Evolutionary conservation across 148 eudicot species (phyloP).

Genomic region (Nepenthes gracilis): DNA sequence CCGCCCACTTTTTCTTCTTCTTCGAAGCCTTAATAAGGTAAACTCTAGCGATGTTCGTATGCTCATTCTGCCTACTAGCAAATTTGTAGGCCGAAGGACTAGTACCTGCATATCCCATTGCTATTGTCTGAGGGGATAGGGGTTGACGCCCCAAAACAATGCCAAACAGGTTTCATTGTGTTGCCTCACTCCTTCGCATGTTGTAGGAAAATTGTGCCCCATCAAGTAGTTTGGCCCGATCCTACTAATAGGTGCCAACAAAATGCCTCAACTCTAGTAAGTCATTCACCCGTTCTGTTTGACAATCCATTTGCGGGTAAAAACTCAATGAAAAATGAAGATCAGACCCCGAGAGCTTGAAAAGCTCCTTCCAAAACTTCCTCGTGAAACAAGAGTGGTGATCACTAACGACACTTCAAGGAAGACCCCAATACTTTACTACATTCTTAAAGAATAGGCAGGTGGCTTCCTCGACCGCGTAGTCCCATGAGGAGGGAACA

Average conservation of each 20-base stretch:
- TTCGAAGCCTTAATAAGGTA: not conserved
- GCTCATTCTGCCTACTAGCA: conserved; percentile 1
- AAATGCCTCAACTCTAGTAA: conserved; percentile 8
- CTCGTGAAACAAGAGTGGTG: conserved; percentile 3
- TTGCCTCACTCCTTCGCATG: conserved; percentile 6
- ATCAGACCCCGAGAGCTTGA: not conserved
- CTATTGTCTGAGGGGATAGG: not conserved
- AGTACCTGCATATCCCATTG: not conserved
- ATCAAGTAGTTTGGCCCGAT: conserved; percentile 5
- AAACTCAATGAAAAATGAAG: conserved; percentile 2
- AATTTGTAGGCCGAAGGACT: not conserved
- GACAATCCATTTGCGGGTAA: conserved; percentile 6
- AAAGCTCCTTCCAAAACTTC: conserved; percentile 5
- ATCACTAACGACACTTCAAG: not conserved
- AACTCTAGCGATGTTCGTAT: not conserved
- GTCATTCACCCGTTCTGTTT: conserved; percentile 9
- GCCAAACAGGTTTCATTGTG: conserved; percentile 7
- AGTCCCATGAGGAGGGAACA: not conserved
- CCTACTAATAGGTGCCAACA: conserved; percentile 7
- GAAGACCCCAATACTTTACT: conserved; percentile 1
- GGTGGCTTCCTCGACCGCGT: not conserved
- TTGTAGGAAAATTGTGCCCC: conserved; percentile 18
- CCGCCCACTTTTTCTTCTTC: conserved; percentile 9
- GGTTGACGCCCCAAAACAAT: conserved; percentile 2
- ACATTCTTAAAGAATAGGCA: not conserved